Conservation (phyloP, 345 rosid species). For the Gossypium arboreum region DNA sequence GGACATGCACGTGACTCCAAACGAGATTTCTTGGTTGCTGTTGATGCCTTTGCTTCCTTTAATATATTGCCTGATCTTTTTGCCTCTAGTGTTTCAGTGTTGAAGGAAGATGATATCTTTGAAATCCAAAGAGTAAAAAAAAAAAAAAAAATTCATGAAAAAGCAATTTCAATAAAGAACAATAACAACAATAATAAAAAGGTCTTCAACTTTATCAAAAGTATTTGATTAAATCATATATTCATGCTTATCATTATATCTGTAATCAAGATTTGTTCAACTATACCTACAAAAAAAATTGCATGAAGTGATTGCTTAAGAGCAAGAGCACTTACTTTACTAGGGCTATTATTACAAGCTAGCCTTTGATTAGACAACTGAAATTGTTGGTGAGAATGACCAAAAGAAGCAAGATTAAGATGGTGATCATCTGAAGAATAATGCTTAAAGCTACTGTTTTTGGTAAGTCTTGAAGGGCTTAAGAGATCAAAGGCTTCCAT, state of each 20-base stretch:
- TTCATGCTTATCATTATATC: not conserved
- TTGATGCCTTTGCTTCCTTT: slow-evolving; percentile 41
- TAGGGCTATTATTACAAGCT: slow-evolving; percentile 30
- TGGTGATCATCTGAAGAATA: slow-evolving; percentile 9
- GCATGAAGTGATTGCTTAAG: too few relatives aligned
- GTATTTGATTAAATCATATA: slow-evolving; percentile 22
- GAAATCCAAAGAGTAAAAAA: slow-evolving; percentile 16
- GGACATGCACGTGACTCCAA: slow-evolving; percentile 70
- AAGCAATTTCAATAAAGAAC: slow-evolving; percentile 1
- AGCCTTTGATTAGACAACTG: slow-evolving; percentile 40
- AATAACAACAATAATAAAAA: not conserved
- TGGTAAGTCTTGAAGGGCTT: slow-evolving; percentile 40
- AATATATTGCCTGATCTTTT: slow-evolving; percentile 48
- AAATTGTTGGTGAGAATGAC: slow-evolving; percentile 30
- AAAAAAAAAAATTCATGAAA: slow-evolving; percentile 18
- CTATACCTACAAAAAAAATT: too few relatives aligned
- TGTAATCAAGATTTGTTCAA: too few relatives aligned
- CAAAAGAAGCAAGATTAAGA: slow-evolving; percentile 33
- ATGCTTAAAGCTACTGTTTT: slow-evolving; percentile 27
- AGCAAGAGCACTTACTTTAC: slow-evolving; percentile 37
- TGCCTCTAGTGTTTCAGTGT: slow-evolving; percentile 37
- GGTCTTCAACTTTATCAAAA: not conserved
- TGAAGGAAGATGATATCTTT: slow-evolving; percentile 22
- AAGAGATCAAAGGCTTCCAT: slow-evolving; percentile 55
- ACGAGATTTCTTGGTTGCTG: slow-evolving; percentile 66